phyloP scores from a whole-genome alignment of 2,329 filamentous ascomycete species.

The Ophiosphaerella herpotricha region DNA sequence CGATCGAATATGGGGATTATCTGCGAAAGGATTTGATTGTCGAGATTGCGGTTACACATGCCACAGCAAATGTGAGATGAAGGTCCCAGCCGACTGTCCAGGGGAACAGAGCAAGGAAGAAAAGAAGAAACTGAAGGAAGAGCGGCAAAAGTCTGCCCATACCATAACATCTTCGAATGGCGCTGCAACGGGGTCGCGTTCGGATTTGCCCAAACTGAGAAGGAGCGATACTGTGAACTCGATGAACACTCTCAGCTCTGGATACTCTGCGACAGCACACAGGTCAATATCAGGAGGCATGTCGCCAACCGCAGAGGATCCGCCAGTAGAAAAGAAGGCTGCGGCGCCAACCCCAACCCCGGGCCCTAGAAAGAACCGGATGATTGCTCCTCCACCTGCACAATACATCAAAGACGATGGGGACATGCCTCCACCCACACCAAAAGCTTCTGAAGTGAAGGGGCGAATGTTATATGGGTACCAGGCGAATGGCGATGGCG shows the following conservation, averaged over 20 bases:
- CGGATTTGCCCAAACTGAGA: slow-evolving; percentile 70
- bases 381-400: slow-evolving; percentile 85
- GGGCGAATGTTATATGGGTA: slow-evolving; percentile 92
- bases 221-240: slow-evolving; percentile 90
- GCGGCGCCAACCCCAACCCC: slow-evolving; percentile 22
- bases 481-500: slow-evolving; percentile 77
- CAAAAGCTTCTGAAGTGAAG: slow-evolving; percentile 60
- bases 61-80: slow-evolving; percentile 99
- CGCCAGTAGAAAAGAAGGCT: slow-evolving; percentile 44
- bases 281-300: slow-evolving; percentile 70
- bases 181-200: slow-evolving; percentile 54
- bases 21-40: slow-evolving; percentile 95
- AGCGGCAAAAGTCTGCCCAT: slow-evolving; percentile 80
- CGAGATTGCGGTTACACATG: slow-evolving; percentile 97
- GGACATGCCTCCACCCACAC: slow-evolving; percentile 45
- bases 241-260: slow-evolving; percentile 73
- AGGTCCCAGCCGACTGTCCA: slow-evolving; percentile 93
- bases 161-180: slow-evolving; percentile 53
- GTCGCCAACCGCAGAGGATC: slow-evolving; percentile 58
- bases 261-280: slow-evolving; percentile 78
- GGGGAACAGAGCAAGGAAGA: slow-evolving; percentile 94
- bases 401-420: slow-evolving; percentile 74
- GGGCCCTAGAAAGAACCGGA: slow-evolving; percentile 62
- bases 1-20: slow-evolving; percentile 95
- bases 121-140: slow-evolving; percentile 87